phyloP scores from a whole-genome alignment of 805 yeast genomes.

The Ogataea glucozyma region DNA sequence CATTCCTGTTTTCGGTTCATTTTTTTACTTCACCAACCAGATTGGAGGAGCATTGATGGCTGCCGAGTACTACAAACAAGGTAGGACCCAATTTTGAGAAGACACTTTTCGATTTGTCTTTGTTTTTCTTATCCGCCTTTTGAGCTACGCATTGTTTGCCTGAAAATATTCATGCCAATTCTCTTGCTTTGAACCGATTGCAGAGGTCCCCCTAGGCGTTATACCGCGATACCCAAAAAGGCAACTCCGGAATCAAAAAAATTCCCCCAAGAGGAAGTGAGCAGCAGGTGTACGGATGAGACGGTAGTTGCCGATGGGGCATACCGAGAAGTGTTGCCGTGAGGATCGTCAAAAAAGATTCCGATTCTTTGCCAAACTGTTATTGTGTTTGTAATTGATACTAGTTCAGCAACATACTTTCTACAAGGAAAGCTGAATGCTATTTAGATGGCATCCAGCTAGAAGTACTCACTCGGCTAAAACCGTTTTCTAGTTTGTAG shows the following conservation, averaged over 20 bases:
- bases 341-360: too few relatives aligned
- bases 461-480: too few relatives aligned
- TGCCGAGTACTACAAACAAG: conserved; percentile 30
- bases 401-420: too few relatives aligned
- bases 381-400: too few relatives aligned
- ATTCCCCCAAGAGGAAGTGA: conserved; percentile 5
- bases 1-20: conserved; percentile 42
- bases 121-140: too few relatives aligned
- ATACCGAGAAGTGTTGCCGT: too few relatives aligned
- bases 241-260: conserved; percentile 10
- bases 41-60: conserved; percentile 68
- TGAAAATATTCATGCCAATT: not conserved
- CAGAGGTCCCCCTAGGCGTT: not conserved
- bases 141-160: too few relatives aligned
- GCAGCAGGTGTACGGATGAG: not conserved
- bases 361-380: too few relatives aligned
- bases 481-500: not conserved
- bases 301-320: not conserved
- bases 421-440: too few relatives aligned
- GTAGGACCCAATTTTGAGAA: conserved; percentile 19
- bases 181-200: not conserved
- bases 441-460: too few relatives aligned
- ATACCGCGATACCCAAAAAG: conserved; percentile 5
- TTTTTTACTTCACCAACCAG: conserved; percentile 60
- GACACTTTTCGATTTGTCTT: not conserved